These are phyloP conservation scores for Xylaria flabelliformis DNA, from an alignment of 495 filamentous ascomycete genomes.

Conservation along the genomic window DNA sequence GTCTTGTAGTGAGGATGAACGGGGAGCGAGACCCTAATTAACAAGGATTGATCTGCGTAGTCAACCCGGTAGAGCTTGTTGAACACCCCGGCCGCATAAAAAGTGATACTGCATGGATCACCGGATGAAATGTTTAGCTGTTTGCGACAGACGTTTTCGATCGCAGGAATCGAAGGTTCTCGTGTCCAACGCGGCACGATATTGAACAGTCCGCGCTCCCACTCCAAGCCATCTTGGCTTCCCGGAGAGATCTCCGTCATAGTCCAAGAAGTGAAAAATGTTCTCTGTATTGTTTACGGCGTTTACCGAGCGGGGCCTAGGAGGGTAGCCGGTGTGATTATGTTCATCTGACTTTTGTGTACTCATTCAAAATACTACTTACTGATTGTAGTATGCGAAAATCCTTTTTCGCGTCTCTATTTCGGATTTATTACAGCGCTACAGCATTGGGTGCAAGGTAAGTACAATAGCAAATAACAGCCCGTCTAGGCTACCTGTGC, in stretches of 20 bases:
- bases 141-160: constrained; percentile 36
- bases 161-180: constrained; percentile 38
- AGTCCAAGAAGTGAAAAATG: not conserved
- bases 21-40: constrained; percentile 60
- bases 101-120: constrained; percentile 10
- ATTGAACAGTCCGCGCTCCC: constrained; percentile 29
- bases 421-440: too few species aligned
- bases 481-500: too few species aligned
- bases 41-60: constrained; percentile 32
- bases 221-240: constrained; percentile 13
- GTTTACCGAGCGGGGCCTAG: not conserved
- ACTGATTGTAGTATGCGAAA: too few species aligned
- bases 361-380: not conserved
- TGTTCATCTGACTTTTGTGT: not conserved
- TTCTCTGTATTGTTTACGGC: not conserved
- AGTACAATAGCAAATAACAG: too few species aligned
- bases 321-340: not conserved
- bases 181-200: constrained; percentile 40
- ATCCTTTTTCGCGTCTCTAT: too few species aligned
- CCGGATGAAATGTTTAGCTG: constrained; percentile 20
- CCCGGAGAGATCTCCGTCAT: not conserved
- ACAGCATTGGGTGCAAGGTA: too few species aligned
- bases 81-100: constrained; percentile 37
- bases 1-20: constrained; percentile 61
- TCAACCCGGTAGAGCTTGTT: constrained; percentile 49